Evolutionary conservation across 305 asterid species (phyloP), one percentile per base, ranked within the genome.

Genomic region (Fraxinus latifolia): DNA sequence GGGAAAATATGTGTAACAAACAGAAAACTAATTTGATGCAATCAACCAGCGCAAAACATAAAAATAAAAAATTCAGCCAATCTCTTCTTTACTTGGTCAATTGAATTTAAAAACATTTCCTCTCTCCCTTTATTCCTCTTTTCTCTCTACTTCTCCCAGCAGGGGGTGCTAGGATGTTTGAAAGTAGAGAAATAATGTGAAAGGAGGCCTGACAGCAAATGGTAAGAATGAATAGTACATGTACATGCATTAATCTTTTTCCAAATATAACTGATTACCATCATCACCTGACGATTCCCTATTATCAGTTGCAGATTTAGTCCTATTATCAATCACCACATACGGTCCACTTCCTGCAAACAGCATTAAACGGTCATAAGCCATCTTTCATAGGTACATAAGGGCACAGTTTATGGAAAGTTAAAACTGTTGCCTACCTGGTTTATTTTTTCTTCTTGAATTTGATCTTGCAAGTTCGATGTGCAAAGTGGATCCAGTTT

Each of bases 381-480:
- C 83, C 58, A 68, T 77, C 79, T 44, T 6, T 53, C 34, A 65
- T 62, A 74, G 78, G 72, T 47, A 74, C 55, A 47, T 12, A 3
- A 29, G 60, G 31, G 33, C 8, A 7, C 15, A 14, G 39, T 21
- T 53, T 42, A 58, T 37, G 71, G 5, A 53, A 15, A 7, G 8
- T 80, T 47, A 1, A 5, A 3, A 47, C 44, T 68, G 4, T n/a
- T 23, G 50, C 44, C 8, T 15, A 94, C 99, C 98, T 68, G 95
- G 99, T 87, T 86, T 92, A 83, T 81, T 87, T 87, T 86, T 89
- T 87, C 98, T 91, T 90, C 95, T 94, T 27, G 99, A 95, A 88
- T 95, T 95, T 82, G 97, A 89, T 90, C 99, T 93, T 11, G 99
- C 99, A 21, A 93, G 88, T 88, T 95, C 98, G 73, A 94, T 92